Evolutionary conservation across 129 eudicot species (phyloP), one percentile per base, ranked within the genome.

Genomic region (Arctium minus): DNA sequence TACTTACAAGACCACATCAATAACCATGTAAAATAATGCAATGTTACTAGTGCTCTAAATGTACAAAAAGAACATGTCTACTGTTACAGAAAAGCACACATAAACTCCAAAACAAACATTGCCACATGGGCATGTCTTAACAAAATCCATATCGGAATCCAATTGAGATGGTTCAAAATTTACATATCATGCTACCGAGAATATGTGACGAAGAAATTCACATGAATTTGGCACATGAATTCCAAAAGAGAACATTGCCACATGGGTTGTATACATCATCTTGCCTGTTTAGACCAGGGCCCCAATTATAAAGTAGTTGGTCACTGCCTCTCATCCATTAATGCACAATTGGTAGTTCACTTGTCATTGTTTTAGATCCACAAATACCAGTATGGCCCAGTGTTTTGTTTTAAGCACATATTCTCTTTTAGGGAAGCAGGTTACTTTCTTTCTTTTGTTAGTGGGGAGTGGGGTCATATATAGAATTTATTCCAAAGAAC

Each of bases 401-500:
- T 13, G 70, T 75, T 75, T 75, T 35, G 46, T 76, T 76, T 76
- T 27, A 31, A 75, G 80, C 69, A 76, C 46, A 53, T 17, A 13
- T 76, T 76, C 69, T 30, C 29, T 75, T 48, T 75, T 13, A 32
- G 10, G 60, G 2, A 30, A 72, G 76, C 31, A 75, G 13, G 15
- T 76, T 76, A 32, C 15, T 15, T 32, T 53, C 42, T 50, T 29
- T 27, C 22, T 65, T 64, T 65, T 40, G 67, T 67, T 68, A 67
- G 82, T 78, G 81, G 73, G 37, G 65, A 78, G 40, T 67, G 67
- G 75, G 60, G 50, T 79, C 82, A 68, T 2, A 39, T 67, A 67
- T 13, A 37, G 27, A 36, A 40, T 22, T 39, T 69, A 38, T 79
- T 68, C 75, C 65, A 12, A 68, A 39, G 6, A 27, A 62, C 60